Percentiles rank a stretch among this genome's conserved stretches.
Conservation (phyloP, 1,284 basidiomycete species). For the Microstroma glucosiphilum region DNA sequence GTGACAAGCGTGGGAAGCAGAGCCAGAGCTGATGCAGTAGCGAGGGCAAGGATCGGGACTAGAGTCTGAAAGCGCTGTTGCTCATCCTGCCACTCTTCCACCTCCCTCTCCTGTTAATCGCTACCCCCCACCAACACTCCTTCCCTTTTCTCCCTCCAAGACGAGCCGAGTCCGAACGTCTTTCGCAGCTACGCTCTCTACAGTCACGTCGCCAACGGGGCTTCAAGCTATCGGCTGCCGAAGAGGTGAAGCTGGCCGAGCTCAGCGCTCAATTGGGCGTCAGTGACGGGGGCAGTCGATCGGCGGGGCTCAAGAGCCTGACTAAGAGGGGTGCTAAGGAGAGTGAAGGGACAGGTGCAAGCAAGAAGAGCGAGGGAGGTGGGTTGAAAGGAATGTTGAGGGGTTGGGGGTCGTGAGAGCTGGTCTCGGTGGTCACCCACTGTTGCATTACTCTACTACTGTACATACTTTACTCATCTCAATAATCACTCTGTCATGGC, state of each 20-base stretch:
- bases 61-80: background rate
- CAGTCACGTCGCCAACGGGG: background rate
- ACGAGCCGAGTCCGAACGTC: background rate
- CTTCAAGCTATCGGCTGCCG: background rate
- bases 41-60: background rate
- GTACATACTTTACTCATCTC: no score
- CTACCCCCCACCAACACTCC: background rate
- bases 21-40: no score
- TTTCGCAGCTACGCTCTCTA: background rate
- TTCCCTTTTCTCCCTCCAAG: background rate
- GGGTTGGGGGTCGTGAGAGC: no score
- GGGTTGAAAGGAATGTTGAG: no score
- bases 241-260: background rate
- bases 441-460: no score
- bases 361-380: no score
- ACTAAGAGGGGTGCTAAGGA: no score
- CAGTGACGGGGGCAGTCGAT: background rate
- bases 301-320: background rate
- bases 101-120: background rate
- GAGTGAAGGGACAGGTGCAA: no score
- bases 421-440: no score
- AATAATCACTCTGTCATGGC: no score
- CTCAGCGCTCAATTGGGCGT: background rate
- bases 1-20: no score
- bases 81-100: background rate